phyloP scores from a whole-genome alignment of 2,329 filamentous ascomycete genomes.

The Sporothrix pallida region DNA sequence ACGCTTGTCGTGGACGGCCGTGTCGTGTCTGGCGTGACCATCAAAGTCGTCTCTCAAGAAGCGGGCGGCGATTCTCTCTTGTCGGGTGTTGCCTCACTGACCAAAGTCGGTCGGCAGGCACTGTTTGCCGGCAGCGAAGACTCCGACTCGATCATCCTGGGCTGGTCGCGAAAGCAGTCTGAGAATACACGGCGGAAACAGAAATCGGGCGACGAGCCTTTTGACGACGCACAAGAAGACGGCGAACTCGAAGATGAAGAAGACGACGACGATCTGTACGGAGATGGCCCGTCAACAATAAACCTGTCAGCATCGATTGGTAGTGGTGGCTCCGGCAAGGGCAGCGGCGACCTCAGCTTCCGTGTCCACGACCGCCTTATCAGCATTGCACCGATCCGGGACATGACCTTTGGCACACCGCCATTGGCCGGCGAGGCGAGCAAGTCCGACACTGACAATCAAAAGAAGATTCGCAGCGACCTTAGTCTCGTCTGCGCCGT shows the following conservation, averaged over 20 bases:
- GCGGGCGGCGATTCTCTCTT: constrained; percentile 68
- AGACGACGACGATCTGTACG: constrained; percentile 68
- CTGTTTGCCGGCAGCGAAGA: constrained; percentile 88
- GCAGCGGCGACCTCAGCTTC: constrained; percentile 71
- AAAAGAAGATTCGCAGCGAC: constrained; percentile 58
- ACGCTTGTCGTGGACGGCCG: constrained; percentile 88
- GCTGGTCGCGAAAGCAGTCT: constrained; percentile 74
- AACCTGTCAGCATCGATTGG: constrained; percentile 47
- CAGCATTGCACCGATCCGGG: constrained; percentile 79
- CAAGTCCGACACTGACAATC: constrained; percentile 47
- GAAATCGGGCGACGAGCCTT: constrained; percentile 56
- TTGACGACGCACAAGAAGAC: constrained; percentile 55
- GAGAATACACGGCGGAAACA: constrained; percentile 67
- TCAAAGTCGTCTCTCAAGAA: constrained; percentile 68
- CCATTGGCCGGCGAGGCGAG: constrained; percentile 52
- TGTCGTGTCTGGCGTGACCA: constrained; percentile 83
- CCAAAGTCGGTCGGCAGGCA: constrained; percentile 68
- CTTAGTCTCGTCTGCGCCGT: constrained; percentile 65
- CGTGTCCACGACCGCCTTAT: constrained; percentile 76
- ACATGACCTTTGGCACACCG: constrained; percentile 71
- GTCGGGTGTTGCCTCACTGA: constrained; percentile 70
- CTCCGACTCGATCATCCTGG: constrained; percentile 78
- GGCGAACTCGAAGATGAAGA: constrained; percentile 52
- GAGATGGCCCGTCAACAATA: constrained; percentile 54
- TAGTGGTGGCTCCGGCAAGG: constrained; percentile 47